Evolutionary conservation across 1,284 basidiomycete genomes (phyloP).

Genomic region (Irpex sp.): DNA sequence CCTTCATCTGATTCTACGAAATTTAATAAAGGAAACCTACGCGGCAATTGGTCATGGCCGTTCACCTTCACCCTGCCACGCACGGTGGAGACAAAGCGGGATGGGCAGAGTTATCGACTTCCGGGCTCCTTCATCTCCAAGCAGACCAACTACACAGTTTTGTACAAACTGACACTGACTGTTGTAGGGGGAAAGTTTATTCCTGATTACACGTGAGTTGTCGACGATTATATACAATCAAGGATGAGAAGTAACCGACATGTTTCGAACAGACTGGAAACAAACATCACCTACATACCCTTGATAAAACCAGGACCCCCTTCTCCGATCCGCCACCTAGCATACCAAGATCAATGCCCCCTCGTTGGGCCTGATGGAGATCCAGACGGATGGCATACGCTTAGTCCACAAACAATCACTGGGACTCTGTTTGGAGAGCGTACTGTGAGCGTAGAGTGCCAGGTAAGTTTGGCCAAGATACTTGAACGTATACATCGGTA

Average conservation of each 20-base stretch:
- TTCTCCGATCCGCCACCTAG: conserved; percentile 39
- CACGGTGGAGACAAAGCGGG: conserved; percentile 20
- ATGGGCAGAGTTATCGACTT: conserved; percentile 24
- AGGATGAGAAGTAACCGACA: background rate
- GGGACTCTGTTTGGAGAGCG: conserved; percentile 36
- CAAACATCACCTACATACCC: conserved; percentile 36
- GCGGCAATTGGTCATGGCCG: conserved; percentile 39
- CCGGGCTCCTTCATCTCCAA: conserved; percentile 47
- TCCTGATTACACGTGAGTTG: conserved; percentile 20
- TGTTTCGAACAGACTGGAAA: conserved; percentile 12
- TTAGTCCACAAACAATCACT: conserved; percentile 31
- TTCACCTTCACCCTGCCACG: conserved; percentile 40
- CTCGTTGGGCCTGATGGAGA: conserved; percentile 42
- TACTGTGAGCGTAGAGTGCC: conserved; percentile 22
- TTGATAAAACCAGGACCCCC: conserved; percentile 35
- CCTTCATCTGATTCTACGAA: conserved; percentile 15
- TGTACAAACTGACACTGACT: conserved; percentile 44
- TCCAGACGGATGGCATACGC: conserved; percentile 30
- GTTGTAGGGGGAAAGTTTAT: conserved; percentile 24
- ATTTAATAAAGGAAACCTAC: conserved; percentile 34
- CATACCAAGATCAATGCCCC: conserved; percentile 38
- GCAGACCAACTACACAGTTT: conserved; percentile 42
- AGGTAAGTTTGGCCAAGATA: conserved; percentile 11
- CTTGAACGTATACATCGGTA: background rate
- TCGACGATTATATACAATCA: background rate